Percentiles rank a stretch among this genome's conserved stretches.
These are phyloP conservation scores for Camellia japonica DNA, from an alignment of 148 eudicot species.

Conservation along the genomic window DNA sequence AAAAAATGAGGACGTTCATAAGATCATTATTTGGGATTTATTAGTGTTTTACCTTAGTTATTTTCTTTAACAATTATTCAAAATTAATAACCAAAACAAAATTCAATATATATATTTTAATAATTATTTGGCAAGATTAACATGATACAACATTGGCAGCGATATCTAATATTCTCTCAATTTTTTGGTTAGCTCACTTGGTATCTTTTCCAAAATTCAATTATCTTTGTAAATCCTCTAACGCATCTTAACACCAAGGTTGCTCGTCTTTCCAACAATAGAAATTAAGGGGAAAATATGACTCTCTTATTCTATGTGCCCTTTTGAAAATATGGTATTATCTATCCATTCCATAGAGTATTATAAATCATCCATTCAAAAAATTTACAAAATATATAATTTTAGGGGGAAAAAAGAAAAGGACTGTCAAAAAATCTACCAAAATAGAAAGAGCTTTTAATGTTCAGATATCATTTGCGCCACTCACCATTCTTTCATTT, in stretches of 20 bases:
- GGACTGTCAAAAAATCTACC: neutral
- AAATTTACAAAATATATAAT: neutral
- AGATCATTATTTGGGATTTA: too few relatives aligned
- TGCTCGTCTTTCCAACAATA: neutral
- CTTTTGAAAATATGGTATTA: neutral
- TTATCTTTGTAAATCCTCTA: too few relatives aligned
- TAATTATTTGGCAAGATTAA: neutral
- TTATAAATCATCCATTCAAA: neutral
- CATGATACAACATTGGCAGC: neutral
- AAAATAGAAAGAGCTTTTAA: too few relatives aligned
- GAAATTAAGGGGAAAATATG: neutral
- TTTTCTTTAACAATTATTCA: too few relatives aligned
- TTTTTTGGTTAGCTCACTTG: neutral
- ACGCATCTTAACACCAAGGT: too few relatives aligned
- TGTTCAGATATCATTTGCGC: too few relatives aligned
- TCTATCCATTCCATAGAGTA: neutral
- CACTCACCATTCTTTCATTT: neutral
- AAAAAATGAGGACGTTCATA: neutral
- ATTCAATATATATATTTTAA: too few relatives aligned
- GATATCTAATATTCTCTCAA: neutral
- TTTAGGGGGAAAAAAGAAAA: neutral
- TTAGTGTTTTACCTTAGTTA: too few relatives aligned
- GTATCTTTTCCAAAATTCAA: too few relatives aligned
- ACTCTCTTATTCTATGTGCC: too few relatives aligned
- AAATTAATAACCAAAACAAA: too few relatives aligned